These are phyloP conservation scores for Agaricus subrufescens DNA, from an alignment of 768 basidiomycete species.

Conservation along the genomic window DNA sequence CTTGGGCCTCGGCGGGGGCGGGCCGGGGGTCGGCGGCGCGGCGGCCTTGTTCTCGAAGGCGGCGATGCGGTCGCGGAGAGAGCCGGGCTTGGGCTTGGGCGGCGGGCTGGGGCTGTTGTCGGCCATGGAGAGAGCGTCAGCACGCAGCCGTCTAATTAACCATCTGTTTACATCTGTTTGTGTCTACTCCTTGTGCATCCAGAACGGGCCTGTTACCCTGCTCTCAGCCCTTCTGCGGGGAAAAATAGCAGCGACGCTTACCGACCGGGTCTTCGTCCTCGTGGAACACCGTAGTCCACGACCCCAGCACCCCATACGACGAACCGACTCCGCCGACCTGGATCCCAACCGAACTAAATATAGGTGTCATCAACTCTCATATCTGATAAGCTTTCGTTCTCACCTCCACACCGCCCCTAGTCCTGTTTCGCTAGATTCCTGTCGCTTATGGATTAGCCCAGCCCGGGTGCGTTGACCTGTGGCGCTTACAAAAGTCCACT, in stretches of 20 bases:
- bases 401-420: slow-evolving; percentile 55
- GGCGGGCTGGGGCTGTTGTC: slow-evolving; percentile 46
- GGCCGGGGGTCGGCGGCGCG: slow-evolving; percentile 30
- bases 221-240: background rate
- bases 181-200: slow-evolving; percentile 9
- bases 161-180: slow-evolving; percentile 2
- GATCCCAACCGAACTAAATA: slow-evolving; percentile 51
- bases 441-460: background rate
- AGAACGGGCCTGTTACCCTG: slow-evolving; percentile 13
- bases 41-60: slow-evolving; percentile 72
- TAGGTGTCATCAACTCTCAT: background rate
- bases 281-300: slow-evolving; percentile 44
- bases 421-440: slow-evolving; percentile 46
- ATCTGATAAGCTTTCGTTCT: slow-evolving; percentile 12
- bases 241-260: slow-evolving; percentile 16
- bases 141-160: background rate
- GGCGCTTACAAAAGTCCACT: slow-evolving; percentile 59
- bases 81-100: slow-evolving; percentile 66
- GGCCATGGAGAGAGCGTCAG: slow-evolving; percentile 39
- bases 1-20: slow-evolving; percentile 59
- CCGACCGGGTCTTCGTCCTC: slow-evolving; percentile 41
- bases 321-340: slow-evolving; percentile 61
- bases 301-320: slow-evolving; percentile 50
- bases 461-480: background rate
- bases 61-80: slow-evolving; percentile 83